These are phyloP conservation scores for Beauveria sp. DNA, from an alignment of 2,329 filamentous ascomycete species.

Conservation along the genomic window DNA sequence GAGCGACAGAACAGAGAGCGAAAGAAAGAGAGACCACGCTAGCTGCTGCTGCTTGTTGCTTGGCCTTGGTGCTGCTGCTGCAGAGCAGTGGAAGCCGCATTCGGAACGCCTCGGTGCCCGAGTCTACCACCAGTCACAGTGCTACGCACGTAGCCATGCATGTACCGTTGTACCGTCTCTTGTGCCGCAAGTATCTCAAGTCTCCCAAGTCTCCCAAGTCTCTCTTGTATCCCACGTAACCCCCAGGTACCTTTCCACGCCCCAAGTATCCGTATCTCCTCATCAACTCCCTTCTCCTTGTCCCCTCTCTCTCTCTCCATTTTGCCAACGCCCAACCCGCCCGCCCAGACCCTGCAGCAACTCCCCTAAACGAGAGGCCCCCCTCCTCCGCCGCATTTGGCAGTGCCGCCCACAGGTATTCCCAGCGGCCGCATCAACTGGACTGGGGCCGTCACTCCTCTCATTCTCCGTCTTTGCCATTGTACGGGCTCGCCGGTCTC, in stretches of 20 bases:
- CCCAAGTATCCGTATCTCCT: neutral
- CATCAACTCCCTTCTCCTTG: neutral
- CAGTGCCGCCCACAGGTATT: neutral
- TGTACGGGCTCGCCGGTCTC: too few relatives aligned
- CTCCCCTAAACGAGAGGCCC: neutral
- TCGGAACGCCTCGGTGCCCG: neutral
- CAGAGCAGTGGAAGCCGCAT: neutral
- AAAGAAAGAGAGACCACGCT: too few relatives aligned
- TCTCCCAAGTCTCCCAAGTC: neutral
- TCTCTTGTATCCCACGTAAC: neutral
- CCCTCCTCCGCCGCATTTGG: neutral
- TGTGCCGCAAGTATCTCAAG: neutral
- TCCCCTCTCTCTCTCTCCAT: neutral
- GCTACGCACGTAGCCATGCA: neutral
- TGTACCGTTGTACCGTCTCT: neutral
- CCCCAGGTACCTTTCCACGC: neutral
- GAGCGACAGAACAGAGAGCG: too few relatives aligned
- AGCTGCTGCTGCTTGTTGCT: neutral
- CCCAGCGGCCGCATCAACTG: neutral
- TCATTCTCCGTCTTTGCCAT: too few relatives aligned
- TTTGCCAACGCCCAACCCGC: neutral
- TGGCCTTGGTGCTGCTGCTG: neutral
- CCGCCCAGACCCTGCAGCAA: neutral
- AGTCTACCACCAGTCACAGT: neutral
- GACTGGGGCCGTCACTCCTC: neutral